These are phyloP conservation scores for Bryopsis sp. DNA, from an alignment of 139 green algal species.

Conservation along the genomic window DNA sequence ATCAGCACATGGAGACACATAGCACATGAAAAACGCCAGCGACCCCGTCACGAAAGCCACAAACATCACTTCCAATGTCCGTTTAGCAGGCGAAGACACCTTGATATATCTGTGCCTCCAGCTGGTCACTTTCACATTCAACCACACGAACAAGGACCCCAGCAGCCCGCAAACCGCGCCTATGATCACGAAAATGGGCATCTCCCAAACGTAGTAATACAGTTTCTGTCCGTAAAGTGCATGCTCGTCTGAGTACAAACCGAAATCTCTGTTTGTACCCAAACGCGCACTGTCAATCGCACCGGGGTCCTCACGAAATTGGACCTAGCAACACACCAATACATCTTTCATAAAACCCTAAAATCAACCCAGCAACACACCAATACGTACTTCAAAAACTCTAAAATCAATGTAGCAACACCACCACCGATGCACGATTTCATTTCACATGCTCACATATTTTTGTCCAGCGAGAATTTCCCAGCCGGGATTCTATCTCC, in stretches of 20 bases:
- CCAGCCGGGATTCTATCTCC: too few species aligned
- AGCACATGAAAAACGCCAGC: slow-evolving; percentile 11
- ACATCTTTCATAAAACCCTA: not conserved
- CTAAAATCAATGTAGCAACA: not conserved
- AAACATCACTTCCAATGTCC: slow-evolving; percentile 18
- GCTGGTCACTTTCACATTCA: slow-evolving; percentile 18
- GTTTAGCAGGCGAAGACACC: not conserved
- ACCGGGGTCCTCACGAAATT: slow-evolving; percentile 20
- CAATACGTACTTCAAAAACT: not conserved
- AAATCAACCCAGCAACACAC: not conserved
- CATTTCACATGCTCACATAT: too few species aligned
- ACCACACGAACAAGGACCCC: slow-evolving; percentile 13
- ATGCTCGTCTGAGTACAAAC: slow-evolving; percentile 49
- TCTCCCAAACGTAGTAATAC: slow-evolving; percentile 53
- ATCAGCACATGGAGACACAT: slow-evolving; percentile 13
- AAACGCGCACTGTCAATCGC: slow-evolving; percentile 39
- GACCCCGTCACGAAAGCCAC: slow-evolving; percentile 11
- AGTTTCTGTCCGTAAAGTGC: slow-evolving; percentile 33
- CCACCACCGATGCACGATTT: too few species aligned
- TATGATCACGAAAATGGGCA: slow-evolving; percentile 33
- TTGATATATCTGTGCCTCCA: slow-evolving; percentile 7
- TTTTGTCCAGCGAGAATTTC: too few species aligned
- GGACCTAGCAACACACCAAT: not conserved
- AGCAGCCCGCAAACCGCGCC: slow-evolving; percentile 17
- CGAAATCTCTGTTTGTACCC: slow-evolving; percentile 41